Evolutionary conservation across 2,329 filamentous ascomycete genomes (phyloP).

Genomic region (Zasmidium angulare): DNA sequence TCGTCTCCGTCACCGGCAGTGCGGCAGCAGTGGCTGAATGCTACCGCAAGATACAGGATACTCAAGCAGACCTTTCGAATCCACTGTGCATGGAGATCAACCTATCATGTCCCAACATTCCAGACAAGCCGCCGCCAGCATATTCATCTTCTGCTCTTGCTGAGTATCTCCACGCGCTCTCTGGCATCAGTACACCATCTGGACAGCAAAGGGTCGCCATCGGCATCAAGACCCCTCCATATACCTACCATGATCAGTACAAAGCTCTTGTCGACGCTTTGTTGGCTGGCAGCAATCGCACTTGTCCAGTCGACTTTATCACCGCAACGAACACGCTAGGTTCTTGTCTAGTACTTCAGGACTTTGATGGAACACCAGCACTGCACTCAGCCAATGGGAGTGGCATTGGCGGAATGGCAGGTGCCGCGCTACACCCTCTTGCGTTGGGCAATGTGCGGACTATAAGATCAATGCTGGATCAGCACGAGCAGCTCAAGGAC

Average conservation of each 20-base stretch:
- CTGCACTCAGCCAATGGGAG: constrained; percentile 50
- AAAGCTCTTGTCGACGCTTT: constrained; percentile 56
- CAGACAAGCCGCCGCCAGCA: constrained; percentile 66
- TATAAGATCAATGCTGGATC: constrained; percentile 61
- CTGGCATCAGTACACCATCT: neutral
- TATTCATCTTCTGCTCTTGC: constrained; percentile 57
- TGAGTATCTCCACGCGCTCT: constrained; percentile 56
- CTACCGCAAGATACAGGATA: constrained; percentile 51
- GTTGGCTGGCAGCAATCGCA: constrained; percentile 28
- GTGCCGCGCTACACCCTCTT: constrained; percentile 69
- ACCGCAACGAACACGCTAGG: constrained; percentile 76
- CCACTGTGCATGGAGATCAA: constrained; percentile 73
- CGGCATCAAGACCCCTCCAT: constrained; percentile 75
- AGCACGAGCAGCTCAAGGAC: constrained; percentile 47
- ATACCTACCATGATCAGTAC: constrained; percentile 70
- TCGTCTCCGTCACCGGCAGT: constrained; percentile 70
- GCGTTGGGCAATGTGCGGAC: constrained; percentile 74
- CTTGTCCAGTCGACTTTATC: constrained; percentile 60
- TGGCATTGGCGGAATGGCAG: constrained; percentile 71
- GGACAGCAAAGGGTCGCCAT: constrained; percentile 42
- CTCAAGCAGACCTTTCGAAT: constrained; percentile 39
- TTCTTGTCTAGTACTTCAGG: constrained; percentile 59
- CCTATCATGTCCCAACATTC: constrained; percentile 76
- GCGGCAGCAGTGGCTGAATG: constrained; percentile 58
- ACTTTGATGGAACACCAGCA: constrained; percentile 32